A percentile compares a stretch with the other conserved stretches of the same genome.
Conservation (phyloP, 2,329 filamentous ascomycete species). For the Dactylellina cionopaga region DNA sequence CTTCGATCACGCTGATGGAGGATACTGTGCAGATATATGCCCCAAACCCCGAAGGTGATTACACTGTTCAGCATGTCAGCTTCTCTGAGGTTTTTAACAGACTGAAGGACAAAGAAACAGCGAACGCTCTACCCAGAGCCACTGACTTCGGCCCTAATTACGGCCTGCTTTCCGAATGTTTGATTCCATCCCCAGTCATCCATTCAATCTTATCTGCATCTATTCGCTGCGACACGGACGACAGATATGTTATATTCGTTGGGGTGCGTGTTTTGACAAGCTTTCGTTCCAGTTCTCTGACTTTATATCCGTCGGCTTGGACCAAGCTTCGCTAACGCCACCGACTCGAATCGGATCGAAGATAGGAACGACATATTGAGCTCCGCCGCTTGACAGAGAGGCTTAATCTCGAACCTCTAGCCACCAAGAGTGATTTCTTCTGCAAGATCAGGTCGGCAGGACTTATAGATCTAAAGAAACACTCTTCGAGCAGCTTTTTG, state of each 20-base stretch:
- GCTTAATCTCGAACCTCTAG: slow-evolving; percentile 77
- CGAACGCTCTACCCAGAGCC: slow-evolving; percentile 29
- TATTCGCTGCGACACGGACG: slow-evolving; percentile 45
- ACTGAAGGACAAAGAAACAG: slow-evolving; percentile 48
- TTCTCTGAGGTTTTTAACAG: slow-evolving; percentile 49
- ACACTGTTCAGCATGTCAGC: slow-evolving; percentile 36
- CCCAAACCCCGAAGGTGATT: slow-evolving; percentile 43
- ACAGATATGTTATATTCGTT: slow-evolving; percentile 71
- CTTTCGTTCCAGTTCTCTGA: slow-evolving; percentile 2
- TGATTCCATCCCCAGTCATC: slow-evolving; percentile 46
- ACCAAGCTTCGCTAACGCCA: slow-evolving; percentile 33
- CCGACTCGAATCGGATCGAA: neutral
- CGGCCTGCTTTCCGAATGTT: slow-evolving; percentile 47
- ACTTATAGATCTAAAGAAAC: slow-evolving; percentile 70
- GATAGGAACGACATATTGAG: slow-evolving; percentile 78
- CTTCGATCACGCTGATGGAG: slow-evolving; percentile 35
- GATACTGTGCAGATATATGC: slow-evolving; percentile 38
- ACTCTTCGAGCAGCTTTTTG: slow-evolving; percentile 11
- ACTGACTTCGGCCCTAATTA: slow-evolving; percentile 44
- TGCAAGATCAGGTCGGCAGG: slow-evolving; percentile 80
- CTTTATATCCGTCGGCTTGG: neutral
- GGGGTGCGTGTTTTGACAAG: slow-evolving; percentile 68
- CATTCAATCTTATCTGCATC: slow-evolving; percentile 37
- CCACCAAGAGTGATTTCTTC: slow-evolving; percentile 81
- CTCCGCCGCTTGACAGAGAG: slow-evolving; percentile 78